Evolutionary conservation across 495 filamentous ascomycete genomes (phyloP), one percentile per base, ranked within the genome.

Genomic region (Neurospora tetrasperma): DNA sequence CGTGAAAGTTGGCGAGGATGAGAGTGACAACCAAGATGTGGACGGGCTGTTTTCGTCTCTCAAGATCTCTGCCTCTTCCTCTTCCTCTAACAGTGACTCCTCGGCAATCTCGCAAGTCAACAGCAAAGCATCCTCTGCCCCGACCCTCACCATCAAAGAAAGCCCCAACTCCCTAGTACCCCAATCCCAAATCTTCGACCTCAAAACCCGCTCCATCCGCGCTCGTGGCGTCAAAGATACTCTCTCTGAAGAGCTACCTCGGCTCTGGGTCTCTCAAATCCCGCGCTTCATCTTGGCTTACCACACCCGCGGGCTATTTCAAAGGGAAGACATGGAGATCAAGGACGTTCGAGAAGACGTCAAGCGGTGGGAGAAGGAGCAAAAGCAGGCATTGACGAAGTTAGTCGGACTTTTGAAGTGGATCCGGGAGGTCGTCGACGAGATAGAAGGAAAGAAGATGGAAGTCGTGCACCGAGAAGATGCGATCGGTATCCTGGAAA

Each of bases 201-300:
- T 93, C 69, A 92, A 92, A 75, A 93, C 91, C 0, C 85, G 89
- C 5, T 85, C 83, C 20, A 76, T 83, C 59, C 79, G 80, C 38
- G 76, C 76, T 27, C 76, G 69, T 18, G 12, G 10, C 41, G 54
- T 54, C 11, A 71, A 73, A 31, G 74, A 79, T 23, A 76, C 80
- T 18, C 73, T 84, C 7, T 73, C 59, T 2, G 85, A 87, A 3
- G 82, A 88, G 43, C 73, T 89, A 11, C 84, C 86, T 6, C 82
- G 88, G 3, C 82, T 92, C 7, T 92, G 89, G 90, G 38, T 91
- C 0, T 74, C 82, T 2, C 90, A 91, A 69, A 87, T 89, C 69
- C 88, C 89, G 0, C 87, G 88, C 69, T 86, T 92, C 66, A 77
- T 92, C 39, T 78, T 90, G 1, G 90, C 87, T 11, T 89, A 86